phyloP scores from a whole-genome alignment of 2,329 filamentous ascomycete species.

The Fusarium sp. region DNA sequence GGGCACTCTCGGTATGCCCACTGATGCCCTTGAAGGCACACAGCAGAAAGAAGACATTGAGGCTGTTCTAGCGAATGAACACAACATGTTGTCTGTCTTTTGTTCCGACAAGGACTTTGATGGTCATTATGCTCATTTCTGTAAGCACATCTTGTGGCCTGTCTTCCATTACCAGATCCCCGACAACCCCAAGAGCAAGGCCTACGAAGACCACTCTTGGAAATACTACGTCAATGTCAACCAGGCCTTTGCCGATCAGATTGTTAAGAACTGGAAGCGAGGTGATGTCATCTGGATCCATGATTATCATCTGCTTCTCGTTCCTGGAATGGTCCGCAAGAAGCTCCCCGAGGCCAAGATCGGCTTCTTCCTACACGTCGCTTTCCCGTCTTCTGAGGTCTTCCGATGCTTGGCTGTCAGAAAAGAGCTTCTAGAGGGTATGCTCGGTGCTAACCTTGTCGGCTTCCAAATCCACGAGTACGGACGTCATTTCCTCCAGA shows the following conservation, averaged over 20 bases:
- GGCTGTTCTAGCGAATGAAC: constrained; percentile 80
- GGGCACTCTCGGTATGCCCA: constrained; percentile 92
- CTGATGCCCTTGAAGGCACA: constrained; percentile 79
- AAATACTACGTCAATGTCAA: constrained; percentile 93
- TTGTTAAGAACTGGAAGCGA: constrained; percentile 91
- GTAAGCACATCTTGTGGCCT: constrained; percentile 97
- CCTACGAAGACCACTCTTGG: constrained; percentile 97
- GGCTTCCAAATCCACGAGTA: constrained; percentile 96
- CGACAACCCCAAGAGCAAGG: constrained; percentile 97
- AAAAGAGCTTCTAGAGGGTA: constrained; percentile 87
- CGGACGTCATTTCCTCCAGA: constrained; percentile 92
- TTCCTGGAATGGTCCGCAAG: constrained; percentile 89
- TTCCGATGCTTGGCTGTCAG: constrained; percentile 91
- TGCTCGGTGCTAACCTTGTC: constrained; percentile 90
- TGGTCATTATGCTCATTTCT: constrained; percentile 94
- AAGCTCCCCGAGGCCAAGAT: constrained; percentile 93
- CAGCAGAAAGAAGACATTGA: constrained; percentile 84
- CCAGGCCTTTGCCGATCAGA: constrained; percentile 89
- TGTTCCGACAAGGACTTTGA: constrained; percentile 92
- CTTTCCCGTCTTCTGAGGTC: constrained; percentile 95
- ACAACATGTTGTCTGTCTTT: constrained; percentile 84
- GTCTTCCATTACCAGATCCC: constrained; percentile 99
- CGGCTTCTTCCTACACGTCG: constrained; percentile 93
- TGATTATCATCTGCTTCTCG: constrained; percentile 91
- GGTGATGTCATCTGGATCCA: constrained; percentile 95